A percentile compares a stretch with the other conserved stretches of the same genome.
phyloP scores from a whole-genome alignment of 768 basidiomycete species.

The Galerina marginata region DNA sequence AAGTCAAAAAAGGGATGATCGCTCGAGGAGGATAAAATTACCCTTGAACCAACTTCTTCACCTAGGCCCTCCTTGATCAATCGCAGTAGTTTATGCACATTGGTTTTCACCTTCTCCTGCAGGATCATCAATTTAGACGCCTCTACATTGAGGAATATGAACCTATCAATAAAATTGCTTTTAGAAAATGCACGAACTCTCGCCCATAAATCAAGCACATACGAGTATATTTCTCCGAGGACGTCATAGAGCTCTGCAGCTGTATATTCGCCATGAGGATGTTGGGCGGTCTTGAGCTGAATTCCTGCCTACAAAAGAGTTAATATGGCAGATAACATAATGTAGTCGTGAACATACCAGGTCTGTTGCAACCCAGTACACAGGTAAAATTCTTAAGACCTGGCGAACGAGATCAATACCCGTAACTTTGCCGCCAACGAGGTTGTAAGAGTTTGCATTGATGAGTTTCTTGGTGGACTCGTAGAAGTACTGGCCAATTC shows the following conservation, averaged over 20 bases:
- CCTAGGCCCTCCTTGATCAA: slow-evolving; percentile 61
- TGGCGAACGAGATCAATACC: slow-evolving; percentile 72
- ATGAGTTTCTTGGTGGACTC: slow-evolving; percentile 67
- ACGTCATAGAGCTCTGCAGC: slow-evolving; percentile 65
- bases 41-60: slow-evolving; percentile 46
- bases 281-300: slow-evolving; percentile 60
- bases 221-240: slow-evolving; percentile 76
- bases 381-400: slow-evolving; percentile 67
- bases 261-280: slow-evolving; percentile 64
- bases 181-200: background rate
- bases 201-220: slow-evolving; percentile 24
- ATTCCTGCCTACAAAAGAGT: slow-evolving; percentile 63
- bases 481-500: slow-evolving; percentile 68
- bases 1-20: background rate
- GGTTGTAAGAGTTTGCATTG: slow-evolving; percentile 51
- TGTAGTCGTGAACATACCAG: slow-evolving; percentile 46
- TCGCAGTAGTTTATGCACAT: slow-evolving; percentile 57
- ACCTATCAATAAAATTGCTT: slow-evolving; percentile 45
- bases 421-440: slow-evolving; percentile 58
- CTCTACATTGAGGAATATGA: slow-evolving; percentile 77
- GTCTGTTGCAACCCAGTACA: slow-evolving; percentile 73
- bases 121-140: slow-evolving; percentile 60
- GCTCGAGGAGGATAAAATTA: slow-evolving; percentile 28
- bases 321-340: background rate
- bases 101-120: slow-evolving; percentile 52